phyloP scores from a whole-genome alignment of 2,329 filamentous ascomycete genomes.

The Fusarium nelsonii region DNA sequence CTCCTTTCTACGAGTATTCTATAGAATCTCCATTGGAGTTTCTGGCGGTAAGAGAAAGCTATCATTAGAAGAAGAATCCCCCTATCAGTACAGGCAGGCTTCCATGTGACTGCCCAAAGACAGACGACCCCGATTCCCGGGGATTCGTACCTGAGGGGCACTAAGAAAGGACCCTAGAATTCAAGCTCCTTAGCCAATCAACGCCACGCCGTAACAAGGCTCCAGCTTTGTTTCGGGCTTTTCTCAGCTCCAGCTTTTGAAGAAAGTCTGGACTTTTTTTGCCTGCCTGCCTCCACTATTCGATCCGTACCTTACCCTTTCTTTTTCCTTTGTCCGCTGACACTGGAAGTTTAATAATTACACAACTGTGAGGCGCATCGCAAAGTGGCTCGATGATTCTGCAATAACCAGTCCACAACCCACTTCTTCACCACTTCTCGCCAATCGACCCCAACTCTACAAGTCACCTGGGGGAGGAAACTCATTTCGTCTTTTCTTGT shows the following conservation, averaged over 20 bases:
- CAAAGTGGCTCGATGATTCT: slow-evolving; percentile 48
- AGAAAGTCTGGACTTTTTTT: slow-evolving; percentile 5
- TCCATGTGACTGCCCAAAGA: neutral
- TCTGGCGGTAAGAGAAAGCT: neutral
- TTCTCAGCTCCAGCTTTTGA: slow-evolving; percentile 25
- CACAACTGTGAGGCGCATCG: slow-evolving; percentile 12
- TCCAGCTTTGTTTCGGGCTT: slow-evolving; percentile 8
- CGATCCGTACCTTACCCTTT: neutral
- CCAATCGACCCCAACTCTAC: slow-evolving; percentile 29
- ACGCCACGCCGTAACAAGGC: slow-evolving; percentile 24
- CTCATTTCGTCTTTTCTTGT: slow-evolving; percentile 9
- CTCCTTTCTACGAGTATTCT: neutral
- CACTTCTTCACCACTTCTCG: slow-evolving; percentile 33
- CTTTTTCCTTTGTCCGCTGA: slow-evolving; percentile 39
- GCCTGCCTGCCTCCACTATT: neutral
- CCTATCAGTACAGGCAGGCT: neutral
- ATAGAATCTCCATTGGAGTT: too few species aligned
- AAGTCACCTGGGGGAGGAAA: slow-evolving; percentile 14
- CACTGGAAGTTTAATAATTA: slow-evolving; percentile 16
- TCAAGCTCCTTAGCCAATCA: slow-evolving; percentile 28
- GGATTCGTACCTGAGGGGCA: slow-evolving; percentile 1
- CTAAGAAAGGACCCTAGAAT: slow-evolving; percentile 1
- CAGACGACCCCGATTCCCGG: neutral
- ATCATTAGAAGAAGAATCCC: neutral
- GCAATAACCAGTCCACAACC: slow-evolving; percentile 50